Percentiles rank a stretch among this genome's conserved stretches.
phyloP scores from a whole-genome alignment of 495 filamentous ascomycete species.

The Tuber microsphaerosporum region DNA sequence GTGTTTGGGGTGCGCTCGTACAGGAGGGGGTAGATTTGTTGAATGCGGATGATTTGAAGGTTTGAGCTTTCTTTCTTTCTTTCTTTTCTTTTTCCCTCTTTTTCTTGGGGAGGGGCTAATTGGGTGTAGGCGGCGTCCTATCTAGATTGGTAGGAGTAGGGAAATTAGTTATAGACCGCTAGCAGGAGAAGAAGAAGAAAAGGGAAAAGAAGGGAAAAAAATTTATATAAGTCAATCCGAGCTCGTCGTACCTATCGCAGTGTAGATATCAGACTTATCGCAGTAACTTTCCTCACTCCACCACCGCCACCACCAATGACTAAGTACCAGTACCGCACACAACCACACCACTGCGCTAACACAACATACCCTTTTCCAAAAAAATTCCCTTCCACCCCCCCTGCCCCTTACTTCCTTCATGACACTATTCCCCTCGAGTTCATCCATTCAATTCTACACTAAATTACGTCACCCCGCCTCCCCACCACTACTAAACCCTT shows the following conservation, averaged over 20 bases:
- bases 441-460: too few relatives aligned
- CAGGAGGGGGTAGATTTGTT: conserved; percentile 65
- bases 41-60: conserved; percentile 70
- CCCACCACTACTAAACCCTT: too few relatives aligned
- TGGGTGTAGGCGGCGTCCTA: conserved; percentile 12
- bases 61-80: conserved; percentile 19
- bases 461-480: too few relatives aligned
- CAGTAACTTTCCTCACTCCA: neutral
- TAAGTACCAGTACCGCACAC: neutral
- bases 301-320: too few relatives aligned
- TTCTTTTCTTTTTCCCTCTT: conserved; percentile 44
- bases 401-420: neutral
- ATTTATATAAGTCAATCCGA: neutral
- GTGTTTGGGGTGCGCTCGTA: conserved; percentile 66
- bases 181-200: neutral
- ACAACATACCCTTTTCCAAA: too few relatives aligned
- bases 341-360: neutral
- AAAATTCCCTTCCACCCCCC: too few relatives aligned
- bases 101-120: conserved; percentile 43
- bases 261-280: neutral
- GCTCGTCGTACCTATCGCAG: neutral
- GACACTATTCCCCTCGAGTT: too few relatives aligned
- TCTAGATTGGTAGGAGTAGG: conserved; percentile 21
- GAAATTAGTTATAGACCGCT: neutral
- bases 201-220: neutral